Evolutionary conservation across 768 basidiomycete species (phyloP).

Genomic region (Macrocybe gigantea): DNA sequence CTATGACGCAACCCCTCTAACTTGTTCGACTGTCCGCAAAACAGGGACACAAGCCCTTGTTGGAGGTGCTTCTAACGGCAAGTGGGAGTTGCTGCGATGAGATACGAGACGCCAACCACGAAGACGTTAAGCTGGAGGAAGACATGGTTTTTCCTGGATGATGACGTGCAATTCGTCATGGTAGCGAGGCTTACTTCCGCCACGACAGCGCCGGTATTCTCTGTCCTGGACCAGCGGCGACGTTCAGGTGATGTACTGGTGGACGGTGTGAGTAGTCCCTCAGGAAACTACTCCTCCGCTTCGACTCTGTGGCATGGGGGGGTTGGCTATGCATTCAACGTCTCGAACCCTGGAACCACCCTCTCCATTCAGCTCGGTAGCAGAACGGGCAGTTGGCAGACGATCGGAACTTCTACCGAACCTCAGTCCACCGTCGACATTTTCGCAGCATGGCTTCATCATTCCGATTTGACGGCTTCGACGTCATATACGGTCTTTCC

Average conservation of each 20-base stretch:
- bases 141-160: slow-evolving; percentile 66
- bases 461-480: slow-evolving; percentile 25
- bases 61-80: slow-evolving; percentile 60
- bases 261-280: slow-evolving; percentile 20
- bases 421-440: slow-evolving; percentile 54
- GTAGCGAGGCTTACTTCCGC: slow-evolving; percentile 43
- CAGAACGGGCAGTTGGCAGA: slow-evolving; percentile 54
- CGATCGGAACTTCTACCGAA: slow-evolving; percentile 56
- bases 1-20: slow-evolving; percentile 49
- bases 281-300: slow-evolving; percentile 11
- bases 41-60: slow-evolving; percentile 53
- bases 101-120: slow-evolving; percentile 60
- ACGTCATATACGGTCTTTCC: slow-evolving; percentile 55
- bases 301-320: slow-evolving; percentile 57
- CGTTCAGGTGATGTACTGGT: slow-evolving; percentile 37
- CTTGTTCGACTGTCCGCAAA: slow-evolving; percentile 35
- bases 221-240: slow-evolving; percentile 63
- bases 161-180: slow-evolving; percentile 61
- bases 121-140: slow-evolving; percentile 55
- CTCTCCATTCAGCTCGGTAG: slow-evolving; percentile 35
- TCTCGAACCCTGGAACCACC: slow-evolving; percentile 22
- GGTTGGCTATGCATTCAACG: slow-evolving; percentile 52
- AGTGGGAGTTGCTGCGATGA: slow-evolving; percentile 56
- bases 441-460: slow-evolving; percentile 59
- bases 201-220: slow-evolving; percentile 43